These are phyloP conservation scores for Cardamine resedifolia DNA, from an alignment of 345 rosid genomes.

Conservation along the genomic window DNA sequence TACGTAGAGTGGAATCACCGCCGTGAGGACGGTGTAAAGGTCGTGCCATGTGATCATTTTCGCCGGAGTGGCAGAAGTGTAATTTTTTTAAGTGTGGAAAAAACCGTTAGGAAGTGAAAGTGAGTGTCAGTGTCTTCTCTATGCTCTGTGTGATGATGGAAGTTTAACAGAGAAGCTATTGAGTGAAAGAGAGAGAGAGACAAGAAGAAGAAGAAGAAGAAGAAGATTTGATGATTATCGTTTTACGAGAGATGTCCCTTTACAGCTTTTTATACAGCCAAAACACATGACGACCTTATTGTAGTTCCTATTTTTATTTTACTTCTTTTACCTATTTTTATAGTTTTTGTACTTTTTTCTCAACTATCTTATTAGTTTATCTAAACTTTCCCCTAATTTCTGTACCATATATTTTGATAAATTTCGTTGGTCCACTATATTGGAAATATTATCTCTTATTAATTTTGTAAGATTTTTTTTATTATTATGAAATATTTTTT, in stretches of 20 bases:
- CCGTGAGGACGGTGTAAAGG: slow-evolving; percentile 83
- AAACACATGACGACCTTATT: slow-evolving; percentile 24
- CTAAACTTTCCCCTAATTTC: slow-evolving; percentile 8
- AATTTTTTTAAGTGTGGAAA: not conserved
- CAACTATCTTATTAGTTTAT: not conserved
- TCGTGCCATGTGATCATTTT: slow-evolving; percentile 69
- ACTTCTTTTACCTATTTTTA: not conserved
- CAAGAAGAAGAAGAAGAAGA: slow-evolving; percentile 2
- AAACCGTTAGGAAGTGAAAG: slow-evolving; percentile 28
- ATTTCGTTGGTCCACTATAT: not conserved
- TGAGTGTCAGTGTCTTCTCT: slow-evolving; percentile 28
- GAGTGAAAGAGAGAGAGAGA: not conserved
- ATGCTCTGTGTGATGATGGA: slow-evolving; percentile 12
- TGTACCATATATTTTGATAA: not conserved
- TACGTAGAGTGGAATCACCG: slow-evolving; percentile 80
- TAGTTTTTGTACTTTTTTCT: not conserved
- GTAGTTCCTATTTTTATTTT: not conserved
- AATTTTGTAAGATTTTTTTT: not conserved
- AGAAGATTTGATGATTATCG: slow-evolving; percentile 17
- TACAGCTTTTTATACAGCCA: slow-evolving; percentile 35
- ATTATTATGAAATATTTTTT: not conserved
- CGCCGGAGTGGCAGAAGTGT: slow-evolving; percentile 14
- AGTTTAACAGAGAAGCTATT: slow-evolving; percentile 3
- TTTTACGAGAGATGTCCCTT: slow-evolving; percentile 27
- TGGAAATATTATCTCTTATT: not conserved